A percentile compares a stretch with the other conserved stretches of the same genome.
These are phyloP conservation scores for Microbotryum violaceum DNA, from an alignment of 1,284 basidiomycete genomes.

Conservation along the genomic window DNA sequence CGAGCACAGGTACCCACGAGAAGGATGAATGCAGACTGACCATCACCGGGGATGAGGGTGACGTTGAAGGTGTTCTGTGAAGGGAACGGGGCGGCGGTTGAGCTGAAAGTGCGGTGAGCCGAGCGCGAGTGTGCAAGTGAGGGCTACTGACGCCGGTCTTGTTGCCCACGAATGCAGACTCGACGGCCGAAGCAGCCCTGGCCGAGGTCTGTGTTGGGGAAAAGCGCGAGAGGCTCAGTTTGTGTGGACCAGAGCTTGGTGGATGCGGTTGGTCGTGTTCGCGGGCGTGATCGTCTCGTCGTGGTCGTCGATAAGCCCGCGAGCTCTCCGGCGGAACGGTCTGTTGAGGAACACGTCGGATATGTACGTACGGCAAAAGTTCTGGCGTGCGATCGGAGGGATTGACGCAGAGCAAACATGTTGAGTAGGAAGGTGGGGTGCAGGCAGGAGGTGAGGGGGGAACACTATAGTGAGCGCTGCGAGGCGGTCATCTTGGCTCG, in stretches of 20 bases:
- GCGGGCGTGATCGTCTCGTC: too few relatives aligned
- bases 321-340: too few relatives aligned
- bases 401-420: slow-evolving; percentile 4
- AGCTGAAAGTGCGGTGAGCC: not conserved
- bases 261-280: too few relatives aligned
- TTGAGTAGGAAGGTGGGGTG: not conserved
- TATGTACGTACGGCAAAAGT: too few relatives aligned
- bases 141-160: slow-evolving; percentile 57
- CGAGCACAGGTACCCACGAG: not conserved
- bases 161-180: slow-evolving; percentile 73
- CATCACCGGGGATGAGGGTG: slow-evolving; percentile 85
- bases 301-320: too few relatives aligned
- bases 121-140: not conserved
- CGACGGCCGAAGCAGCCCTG: slow-evolving; percentile 3
- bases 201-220: slow-evolving; percentile 4
- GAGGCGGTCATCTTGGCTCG: too few relatives aligned
- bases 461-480: slow-evolving; percentile 11
- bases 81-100: not conserved
- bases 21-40: slow-evolving; percentile 45
- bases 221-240: not conserved
- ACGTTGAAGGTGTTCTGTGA: slow-evolving; percentile 57
- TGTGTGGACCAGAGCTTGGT: not conserved
- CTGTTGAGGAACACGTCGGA: too few relatives aligned
- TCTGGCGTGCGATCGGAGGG: not conserved
- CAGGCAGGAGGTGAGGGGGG: slow-evolving; percentile 7